Base-by-base conservation (phyloP, 805 yeast species). In the Starmerella scarabaei region DNA sequence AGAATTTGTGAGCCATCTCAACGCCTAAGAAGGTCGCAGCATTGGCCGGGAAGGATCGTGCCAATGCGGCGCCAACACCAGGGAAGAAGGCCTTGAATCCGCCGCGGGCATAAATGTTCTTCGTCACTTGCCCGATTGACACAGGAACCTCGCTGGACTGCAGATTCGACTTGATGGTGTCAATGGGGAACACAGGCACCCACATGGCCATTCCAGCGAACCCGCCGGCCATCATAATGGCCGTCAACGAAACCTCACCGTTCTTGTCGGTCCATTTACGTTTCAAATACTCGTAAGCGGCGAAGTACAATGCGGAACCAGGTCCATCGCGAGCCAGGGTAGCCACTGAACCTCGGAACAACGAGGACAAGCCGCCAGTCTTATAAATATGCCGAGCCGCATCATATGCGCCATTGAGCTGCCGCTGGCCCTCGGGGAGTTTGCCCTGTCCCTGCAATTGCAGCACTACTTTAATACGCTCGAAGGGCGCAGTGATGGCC, bases 21-120 rank as follows among this genome's bases (percentile, higher is more conserved):
- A 88, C 97, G 35, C 97, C 98, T 27, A 84, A 71, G 65, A 88
- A 88, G 2, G 97, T 86, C 7, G 98, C 97, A n/a, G 98, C 98
- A 61, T 91, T 88, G 18, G 97, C 97, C 3, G 97, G 97, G 79
- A 91, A 88, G 30, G 93, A 78, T 61, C 98, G 73, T 20, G 84
- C 73, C 55, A 88, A 65, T 2, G 97, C 97, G 5, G 98, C 96
- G 0, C 95, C 96, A 19, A 88, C 69, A 42, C 98, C 98, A 3
- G 97, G 97, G 82, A 86, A 88, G 64, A 88, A 88, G 0, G 93
- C 94, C 57, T 76, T 80, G 49, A 84, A 49, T 20, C 96, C 96
- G 18, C 86, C 88, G 47, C 72, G 72, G 5, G 64, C 58, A 58
- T 85, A 84, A 36, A 88, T 78, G 39, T 71, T 65, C 42, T 65